Evolutionary conservation across 2,329 filamentous ascomycete species (phyloP), one percentile per base, ranked within the genome.

Genomic region (Fusarium fracticaudum): DNA sequence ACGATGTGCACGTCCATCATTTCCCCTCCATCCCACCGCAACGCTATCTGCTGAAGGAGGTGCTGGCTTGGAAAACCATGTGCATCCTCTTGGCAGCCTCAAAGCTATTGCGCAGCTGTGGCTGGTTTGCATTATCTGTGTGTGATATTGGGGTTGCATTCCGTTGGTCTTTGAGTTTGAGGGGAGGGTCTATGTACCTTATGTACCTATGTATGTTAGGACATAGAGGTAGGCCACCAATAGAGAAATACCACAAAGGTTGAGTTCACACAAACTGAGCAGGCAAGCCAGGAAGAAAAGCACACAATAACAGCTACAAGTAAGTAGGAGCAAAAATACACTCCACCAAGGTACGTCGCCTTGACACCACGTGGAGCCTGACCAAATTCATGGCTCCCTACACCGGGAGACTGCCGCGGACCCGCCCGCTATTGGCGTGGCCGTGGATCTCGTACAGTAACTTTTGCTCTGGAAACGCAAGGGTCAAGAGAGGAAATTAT

Each of bases 321-420:
- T 14, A 33, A 33, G 33, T 8, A 26, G 50, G 33, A 54, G 50
- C 38, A 53, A 29, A 47, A 74, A 72, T 71, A 66, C 66, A 66
- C 75, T 76, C 76, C 73, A 75, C 73, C 67, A 67, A 29, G 26
- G 26, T 63, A 72, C 54, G 67, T 74, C 69, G 61, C 71, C 74
- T 73, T 73, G 70, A 75, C 66, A 76, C 75, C 77, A 79, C 77
- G 77, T 79, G 77, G 77, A 78, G 73, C 69, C 51, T 69, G 67
- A 69, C 74, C 76, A 68, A 78, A 76, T 75, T 60, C 59, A 73
- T 72, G 67, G 63, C 73, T 74, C 71, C 72, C 57, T 74, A 64
- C 71, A 64, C 75, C 77, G 77, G 77, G 74, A 79, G 64, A 61
- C 64, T 76, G 75, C 77, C 77, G 76, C 77, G 77, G 76, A 78